phyloP scores from a whole-genome alignment of 352 stramenopile genomes.

The Globisporangium cylindrosporum region DNA sequence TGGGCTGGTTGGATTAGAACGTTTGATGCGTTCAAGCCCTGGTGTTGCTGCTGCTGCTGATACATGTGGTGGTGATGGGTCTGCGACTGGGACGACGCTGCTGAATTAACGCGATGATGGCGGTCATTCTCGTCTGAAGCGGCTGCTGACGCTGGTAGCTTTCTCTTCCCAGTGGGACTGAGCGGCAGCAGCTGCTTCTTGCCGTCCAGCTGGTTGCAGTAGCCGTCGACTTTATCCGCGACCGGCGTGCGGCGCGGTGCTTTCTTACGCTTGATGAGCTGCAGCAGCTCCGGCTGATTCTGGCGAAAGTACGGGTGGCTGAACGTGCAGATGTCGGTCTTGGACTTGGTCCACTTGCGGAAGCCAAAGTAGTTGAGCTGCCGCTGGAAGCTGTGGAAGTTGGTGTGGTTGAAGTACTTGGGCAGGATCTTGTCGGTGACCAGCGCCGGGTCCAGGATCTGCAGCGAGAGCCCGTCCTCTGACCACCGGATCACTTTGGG shows the following conservation, averaged over 20 bases:
- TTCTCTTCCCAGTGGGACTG: constrained; percentile 50
- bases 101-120: neutral
- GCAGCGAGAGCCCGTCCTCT: constrained; percentile 37
- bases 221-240: constrained; percentile 17
- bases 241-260: constrained; percentile 42
- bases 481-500: constrained; percentile 50
- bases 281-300: constrained; percentile 69
- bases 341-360: constrained; percentile 57
- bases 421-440: constrained; percentile 77
- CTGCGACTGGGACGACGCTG: neutral
- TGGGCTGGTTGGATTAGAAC: constrained; percentile 29
- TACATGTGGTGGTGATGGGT: neutral
- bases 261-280: constrained; percentile 83
- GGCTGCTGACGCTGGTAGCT: constrained; percentile 18
- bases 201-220: constrained; percentile 18
- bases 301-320: constrained; percentile 76
- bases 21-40: constrained; percentile 22
- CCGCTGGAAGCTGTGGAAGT: constrained; percentile 86
- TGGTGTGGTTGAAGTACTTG: constrained; percentile 89
- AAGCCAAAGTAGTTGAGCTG: constrained; percentile 91
- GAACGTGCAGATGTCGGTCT: constrained; percentile 86
- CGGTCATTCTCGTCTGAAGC: neutral
- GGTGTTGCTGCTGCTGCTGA: constrained; percentile 14
- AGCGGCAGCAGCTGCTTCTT: constrained; percentile 34
- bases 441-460: constrained; percentile 42